These are phyloP conservation scores for Hanseniaspora sp. DNA, from an alignment of 1,139 yeast species.

Conservation along the genomic window DNA sequence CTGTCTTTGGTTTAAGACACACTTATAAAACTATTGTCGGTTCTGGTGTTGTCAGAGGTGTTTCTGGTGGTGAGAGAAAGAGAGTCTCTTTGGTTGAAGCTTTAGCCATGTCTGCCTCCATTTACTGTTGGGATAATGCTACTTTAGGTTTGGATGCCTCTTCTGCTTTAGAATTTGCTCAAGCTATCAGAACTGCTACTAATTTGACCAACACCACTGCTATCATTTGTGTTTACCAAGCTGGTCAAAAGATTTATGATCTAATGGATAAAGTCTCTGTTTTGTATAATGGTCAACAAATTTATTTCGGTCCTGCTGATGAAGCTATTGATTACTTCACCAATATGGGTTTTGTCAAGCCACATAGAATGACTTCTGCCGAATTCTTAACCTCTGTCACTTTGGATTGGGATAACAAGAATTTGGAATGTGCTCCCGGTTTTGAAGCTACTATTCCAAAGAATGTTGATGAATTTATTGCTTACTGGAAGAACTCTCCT, in stretches of 20 bases:
- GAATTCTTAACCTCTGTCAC: constrained; percentile 64
- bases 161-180: constrained; percentile 56
- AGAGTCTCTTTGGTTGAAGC: constrained; percentile 57
- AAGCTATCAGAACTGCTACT: constrained; percentile 52
- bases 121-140: constrained; percentile 68
- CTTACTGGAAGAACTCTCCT: constrained; percentile 43
- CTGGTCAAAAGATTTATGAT: constrained; percentile 54
- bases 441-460: constrained; percentile 45
- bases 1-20: constrained; percentile 50
- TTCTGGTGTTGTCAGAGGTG: constrained; percentile 51
- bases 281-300: constrained; percentile 47
- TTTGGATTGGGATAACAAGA: constrained; percentile 29
- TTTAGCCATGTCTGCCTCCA: constrained; percentile 44
- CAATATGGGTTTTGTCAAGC: constrained; percentile 51
- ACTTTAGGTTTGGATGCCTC: constrained; percentile 70
- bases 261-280: constrained; percentile 56
- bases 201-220: constrained; percentile 46
- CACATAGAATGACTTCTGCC: constrained; percentile 52
- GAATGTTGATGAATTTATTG: constrained; percentile 48
- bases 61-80: constrained; percentile 56
- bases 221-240: constrained; percentile 54
- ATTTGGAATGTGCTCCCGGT: constrained; percentile 40
- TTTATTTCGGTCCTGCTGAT: constrained; percentile 47
- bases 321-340: constrained; percentile 47
- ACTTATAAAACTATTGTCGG: constrained; percentile 49